A percentile compares a stretch with the other conserved stretches of the same genome.
phyloP scores from a whole-genome alignment of 2,329 filamentous ascomycete genomes.

The Aureobasidium lini region DNA sequence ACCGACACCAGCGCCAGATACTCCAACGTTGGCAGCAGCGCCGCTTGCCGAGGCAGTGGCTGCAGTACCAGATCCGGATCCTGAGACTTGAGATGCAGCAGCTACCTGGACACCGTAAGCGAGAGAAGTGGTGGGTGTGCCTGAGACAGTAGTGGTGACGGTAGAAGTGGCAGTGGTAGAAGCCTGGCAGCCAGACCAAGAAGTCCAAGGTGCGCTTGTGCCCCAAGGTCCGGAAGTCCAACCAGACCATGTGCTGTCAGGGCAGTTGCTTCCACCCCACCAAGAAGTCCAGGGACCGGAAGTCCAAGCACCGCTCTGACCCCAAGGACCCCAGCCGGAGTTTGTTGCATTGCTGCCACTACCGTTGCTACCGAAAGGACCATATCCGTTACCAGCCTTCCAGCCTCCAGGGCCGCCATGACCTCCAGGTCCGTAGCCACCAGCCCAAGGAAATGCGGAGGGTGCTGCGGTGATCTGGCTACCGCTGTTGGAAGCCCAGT shows the following conservation, averaged over 20 bases:
- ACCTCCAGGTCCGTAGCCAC: constrained; percentile 8
- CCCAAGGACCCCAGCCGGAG: constrained; percentile 29
- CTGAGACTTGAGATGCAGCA: constrained; percentile 18
- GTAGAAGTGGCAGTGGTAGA: constrained; percentile 25
- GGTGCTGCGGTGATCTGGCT: constrained; percentile 4
- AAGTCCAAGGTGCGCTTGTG: constrained; percentile 28
- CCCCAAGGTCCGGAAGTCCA: constrained; percentile 28
- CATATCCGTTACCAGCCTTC: constrained; percentile 16
- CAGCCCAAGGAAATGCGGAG: constrained; percentile 13
- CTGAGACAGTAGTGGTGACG: constrained; percentile 23
- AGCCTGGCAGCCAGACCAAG: constrained; percentile 28
- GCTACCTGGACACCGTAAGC: constrained; percentile 26
- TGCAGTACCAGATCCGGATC: constrained; percentile 12
- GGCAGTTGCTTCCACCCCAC: constrained; percentile 29
- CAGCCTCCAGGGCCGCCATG: constrained; percentile 16
- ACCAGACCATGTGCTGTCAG: constrained; percentile 27
- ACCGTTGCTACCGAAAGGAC: constrained; percentile 17
- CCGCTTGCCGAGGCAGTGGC: constrained; percentile 20
- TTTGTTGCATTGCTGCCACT: constrained; percentile 14
- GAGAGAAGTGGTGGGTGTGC: constrained; percentile 20
- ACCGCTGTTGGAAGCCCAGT: constrained; percentile 5
- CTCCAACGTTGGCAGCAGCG: constrained; percentile 18
- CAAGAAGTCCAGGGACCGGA: constrained; percentile 29
- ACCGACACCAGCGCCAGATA: constrained; percentile 23
- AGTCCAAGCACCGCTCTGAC: constrained; percentile 24